Base-by-base conservation (phyloP, 768 basidiomycete species). In the Leccinellum albellum region DNA sequence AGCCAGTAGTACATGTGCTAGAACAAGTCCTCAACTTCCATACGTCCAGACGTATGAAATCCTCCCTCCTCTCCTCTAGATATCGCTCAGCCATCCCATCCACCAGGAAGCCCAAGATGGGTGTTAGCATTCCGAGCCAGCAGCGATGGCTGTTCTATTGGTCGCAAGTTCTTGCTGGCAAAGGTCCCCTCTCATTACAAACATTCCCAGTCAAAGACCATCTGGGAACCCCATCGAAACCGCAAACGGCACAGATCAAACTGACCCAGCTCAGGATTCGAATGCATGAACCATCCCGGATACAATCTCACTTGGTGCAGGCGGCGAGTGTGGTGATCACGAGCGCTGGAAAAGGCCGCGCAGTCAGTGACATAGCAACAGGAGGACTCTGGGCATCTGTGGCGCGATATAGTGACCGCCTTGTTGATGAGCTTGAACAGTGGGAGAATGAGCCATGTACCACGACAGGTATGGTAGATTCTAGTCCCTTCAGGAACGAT, bases 71-170 rank as follows among this genome's bases (percentile, higher is more conserved):
- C 17, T 8, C 26, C 46, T 52, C 58, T 21, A 42, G 51, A 37
- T 21, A 46, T 21, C 54, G 29, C 13, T 32, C 51, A 12, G 35
- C 49, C 72, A 70, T 21, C 55, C 67, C 7, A 60, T 63, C 37
- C 28, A 9, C 64, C 63, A 42, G 68, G 70, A 62, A 76, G 73
- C 57, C 54, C 60, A 59, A 78, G 75, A 66, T 84, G 80, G 87
- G 87, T 12, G 86, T 91, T 44, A 88, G 85, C 59, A 93, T 93
- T 61, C 87, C 91, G 0, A 88, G 86, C 56, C 91, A 93, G 69
- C 79, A 84, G 2, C 83, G 91, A 20, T 92, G 85, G 78, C 73
- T 94, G 5, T 79, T 82, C 61, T 94, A 93, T 66, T 94, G 88
- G 88, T 82, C 85, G 0, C 75, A 84, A 12, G 66, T 86, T n/a